Conservation (phyloP, 1,284 basidiomycete species). For the Trametes hirsuta region DNA sequence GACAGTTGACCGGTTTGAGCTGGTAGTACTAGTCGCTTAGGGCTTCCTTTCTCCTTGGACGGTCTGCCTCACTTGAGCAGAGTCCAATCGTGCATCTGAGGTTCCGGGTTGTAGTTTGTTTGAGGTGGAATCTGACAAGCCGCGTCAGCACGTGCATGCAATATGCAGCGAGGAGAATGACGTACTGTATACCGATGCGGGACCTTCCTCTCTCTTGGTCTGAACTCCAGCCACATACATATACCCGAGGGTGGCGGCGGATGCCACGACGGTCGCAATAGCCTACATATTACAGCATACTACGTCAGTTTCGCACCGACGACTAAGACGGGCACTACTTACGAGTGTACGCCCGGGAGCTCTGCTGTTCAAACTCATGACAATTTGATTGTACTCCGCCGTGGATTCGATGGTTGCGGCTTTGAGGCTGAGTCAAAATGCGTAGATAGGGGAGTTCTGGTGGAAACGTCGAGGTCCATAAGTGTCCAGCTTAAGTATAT, state of each 20-base stretch:
- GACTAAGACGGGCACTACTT: not conserved
- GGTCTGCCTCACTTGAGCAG: slow-evolving; percentile 22
- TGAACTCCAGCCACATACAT: slow-evolving; percentile 35
- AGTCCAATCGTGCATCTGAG: slow-evolving; percentile 21
- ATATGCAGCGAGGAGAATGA: not conserved
- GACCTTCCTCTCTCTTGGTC: slow-evolving; percentile 30
- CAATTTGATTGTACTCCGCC: too few relatives aligned
- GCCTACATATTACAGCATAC: slow-evolving; percentile 18
- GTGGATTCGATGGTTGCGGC: not conserved
- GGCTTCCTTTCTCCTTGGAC: slow-evolving; percentile 26
- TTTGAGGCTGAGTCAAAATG: too few relatives aligned
- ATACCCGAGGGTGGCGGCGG: slow-evolving; percentile 31
- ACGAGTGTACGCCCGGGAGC: slow-evolving; percentile 19
- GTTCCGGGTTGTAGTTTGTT: slow-evolving; percentile 9
- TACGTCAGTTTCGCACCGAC: not conserved
- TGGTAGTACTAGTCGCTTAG: slow-evolving; percentile 7
- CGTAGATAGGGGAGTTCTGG: not conserved
- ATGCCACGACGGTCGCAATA: slow-evolving; percentile 27
- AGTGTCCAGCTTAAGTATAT: not conserved
- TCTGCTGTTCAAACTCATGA: slow-evolving; percentile 14
- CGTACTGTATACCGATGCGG: slow-evolving; percentile 35
- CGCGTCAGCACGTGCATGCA: not conserved
- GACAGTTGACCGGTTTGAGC: not conserved
- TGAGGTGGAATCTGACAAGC: not conserved
- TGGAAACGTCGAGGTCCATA: not conserved